Percentiles rank a stretch among this genome's conserved stretches.
Evolutionary conservation across 495 filamentous ascomycete genomes (phyloP).

Genomic region (Penicilliopsis zonata): DNA sequence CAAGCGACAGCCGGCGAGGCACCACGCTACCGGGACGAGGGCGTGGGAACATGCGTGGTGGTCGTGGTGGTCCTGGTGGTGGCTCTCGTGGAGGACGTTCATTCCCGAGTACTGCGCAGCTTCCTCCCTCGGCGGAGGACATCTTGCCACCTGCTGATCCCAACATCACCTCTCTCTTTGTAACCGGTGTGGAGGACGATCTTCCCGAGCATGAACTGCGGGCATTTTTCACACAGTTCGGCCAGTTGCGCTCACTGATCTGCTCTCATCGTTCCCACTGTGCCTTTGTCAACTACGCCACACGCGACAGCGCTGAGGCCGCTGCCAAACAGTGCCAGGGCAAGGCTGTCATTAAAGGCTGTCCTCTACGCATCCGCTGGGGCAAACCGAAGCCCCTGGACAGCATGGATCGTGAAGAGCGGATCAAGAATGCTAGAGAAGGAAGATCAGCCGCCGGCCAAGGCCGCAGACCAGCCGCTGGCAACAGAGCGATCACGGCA

Average conservation of each 20-base stretch:
- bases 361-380: conserved; percentile 83
- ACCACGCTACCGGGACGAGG: conserved; percentile 27
- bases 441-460: conserved; percentile 44
- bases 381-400: conserved; percentile 83
- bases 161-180: conserved; percentile 81
- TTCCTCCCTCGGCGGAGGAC: conserved; percentile 71
- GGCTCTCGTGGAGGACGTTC: conserved; percentile 46
- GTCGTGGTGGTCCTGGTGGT: conserved; percentile 25
- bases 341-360: conserved; percentile 69
- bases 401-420: conserved; percentile 73
- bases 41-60: conserved; percentile 32
- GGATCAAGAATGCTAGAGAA: conserved; percentile 61
- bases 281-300: conserved; percentile 88
- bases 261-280: conserved; percentile 96
- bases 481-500: conserved; percentile 21
- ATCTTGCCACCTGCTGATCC: conserved; percentile 71
- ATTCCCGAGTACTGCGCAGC: conserved; percentile 58
- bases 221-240: conserved; percentile 79
- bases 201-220: conserved; percentile 84
- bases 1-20: conserved; percentile 35
- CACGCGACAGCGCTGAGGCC: conserved; percentile 67
- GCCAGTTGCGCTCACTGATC: conserved; percentile 75
- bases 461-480: conserved; percentile 15
- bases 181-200: conserved; percentile 94
- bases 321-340: conserved; percentile 80